Conservation (phyloP, 352 stramenopile species). For the Blastocystis sp. region DNA sequence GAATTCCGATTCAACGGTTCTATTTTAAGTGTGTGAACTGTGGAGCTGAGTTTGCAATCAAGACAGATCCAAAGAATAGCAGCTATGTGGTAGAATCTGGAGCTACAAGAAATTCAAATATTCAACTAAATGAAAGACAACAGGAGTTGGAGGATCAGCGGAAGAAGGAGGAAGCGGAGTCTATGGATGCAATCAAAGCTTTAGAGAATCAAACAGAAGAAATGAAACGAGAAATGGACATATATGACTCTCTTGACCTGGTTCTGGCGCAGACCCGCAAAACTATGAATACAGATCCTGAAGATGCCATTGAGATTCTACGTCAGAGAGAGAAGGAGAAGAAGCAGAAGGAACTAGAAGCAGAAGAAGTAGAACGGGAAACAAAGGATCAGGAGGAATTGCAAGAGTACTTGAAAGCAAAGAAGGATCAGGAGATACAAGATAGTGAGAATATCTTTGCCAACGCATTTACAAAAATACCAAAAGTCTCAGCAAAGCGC, state of each 20-base stretch:
- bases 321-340: constrained; percentile 54
- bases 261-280: constrained; percentile 90
- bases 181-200: constrained; percentile 91
- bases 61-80: constrained; percentile 95
- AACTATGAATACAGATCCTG: constrained; percentile 72
- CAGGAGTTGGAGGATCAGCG: constrained; percentile 73
- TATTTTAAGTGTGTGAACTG: constrained; percentile 96
- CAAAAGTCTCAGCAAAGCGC: background rate
- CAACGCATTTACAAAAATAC: background rate
- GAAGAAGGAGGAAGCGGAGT: constrained; percentile 84
- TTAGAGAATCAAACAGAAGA: constrained; percentile 96
- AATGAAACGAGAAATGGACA: constrained; percentile 97
- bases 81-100: constrained; percentile 95
- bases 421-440: background rate
- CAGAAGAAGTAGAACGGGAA: background rate
- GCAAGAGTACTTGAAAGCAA: background rate
- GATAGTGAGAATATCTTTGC: background rate
- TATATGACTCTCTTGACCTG: constrained; percentile 94
- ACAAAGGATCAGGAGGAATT: constrained; percentile 17
- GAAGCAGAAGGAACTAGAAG: constrained; percentile 39
- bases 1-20: constrained; percentile 92
- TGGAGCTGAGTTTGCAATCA: constrained; percentile 89
- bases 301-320: constrained; percentile 60
- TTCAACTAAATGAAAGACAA: constrained; percentile 71
- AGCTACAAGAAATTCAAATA: constrained; percentile 77